Evolutionary conservation across 306 rosid genomes (phyloP).

Genomic region (Begonia peltatifolia): DNA sequence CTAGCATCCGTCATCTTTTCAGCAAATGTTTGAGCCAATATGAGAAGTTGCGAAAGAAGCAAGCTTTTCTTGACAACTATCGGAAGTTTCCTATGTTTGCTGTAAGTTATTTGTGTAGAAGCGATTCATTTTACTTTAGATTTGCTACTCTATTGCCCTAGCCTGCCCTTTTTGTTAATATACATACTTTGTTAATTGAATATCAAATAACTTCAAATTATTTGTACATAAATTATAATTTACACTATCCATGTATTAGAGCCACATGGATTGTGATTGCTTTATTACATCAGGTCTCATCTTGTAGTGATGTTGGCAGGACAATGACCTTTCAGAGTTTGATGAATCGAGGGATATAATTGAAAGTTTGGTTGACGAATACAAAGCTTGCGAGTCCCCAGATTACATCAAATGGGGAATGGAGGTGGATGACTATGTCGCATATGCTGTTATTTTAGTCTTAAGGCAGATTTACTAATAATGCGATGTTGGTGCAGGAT

Average conservation of each 20-base stretch:
- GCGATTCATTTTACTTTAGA: background rate
- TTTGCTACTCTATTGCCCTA: background rate
- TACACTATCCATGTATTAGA: conserved; percentile 1
- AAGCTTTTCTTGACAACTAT: conserved; percentile 94
- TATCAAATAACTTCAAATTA: too few species aligned
- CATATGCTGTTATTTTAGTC: conserved; percentile 11
- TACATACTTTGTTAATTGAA: too few species aligned
- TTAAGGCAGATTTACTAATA: conserved; percentile 5
- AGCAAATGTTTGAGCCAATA: conserved; percentile 96
- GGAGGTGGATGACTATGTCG: conserved; percentile 56
- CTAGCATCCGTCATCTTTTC: conserved; percentile 95
- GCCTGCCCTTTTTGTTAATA: background rate
- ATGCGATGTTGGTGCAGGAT: conserved; percentile 38
- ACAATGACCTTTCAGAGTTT: conserved; percentile 97
- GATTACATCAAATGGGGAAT: conserved; percentile 99
- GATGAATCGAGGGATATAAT: conserved; percentile 94
- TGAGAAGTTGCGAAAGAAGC: conserved; percentile 88
- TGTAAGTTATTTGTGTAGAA: conserved; percentile 31
- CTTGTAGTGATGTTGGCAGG: conserved; percentile 39
- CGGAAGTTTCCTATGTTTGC: conserved; percentile 99
- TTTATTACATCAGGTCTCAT: conserved; percentile 12
- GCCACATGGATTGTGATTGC: conserved; percentile 11
- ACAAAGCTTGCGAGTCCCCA: conserved; percentile 97
- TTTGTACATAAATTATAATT: background rate
- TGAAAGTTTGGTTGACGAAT: conserved; percentile 93